phyloP scores from a whole-genome alignment of 345 rosid genomes.

The Moricandia moricandioides region DNA sequence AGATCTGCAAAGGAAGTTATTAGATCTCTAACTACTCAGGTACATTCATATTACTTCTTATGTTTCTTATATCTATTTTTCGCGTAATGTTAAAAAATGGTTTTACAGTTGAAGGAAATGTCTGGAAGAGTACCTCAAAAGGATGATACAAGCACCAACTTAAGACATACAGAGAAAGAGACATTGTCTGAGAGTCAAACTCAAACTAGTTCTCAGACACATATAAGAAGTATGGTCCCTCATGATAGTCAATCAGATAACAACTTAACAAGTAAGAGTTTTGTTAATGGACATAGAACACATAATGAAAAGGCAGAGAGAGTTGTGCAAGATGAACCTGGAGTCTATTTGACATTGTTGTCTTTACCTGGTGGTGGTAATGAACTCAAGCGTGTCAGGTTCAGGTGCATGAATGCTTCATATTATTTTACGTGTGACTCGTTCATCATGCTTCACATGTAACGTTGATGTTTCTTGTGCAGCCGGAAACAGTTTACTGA shows the following conservation, averaged over 20 bases:
- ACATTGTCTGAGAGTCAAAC: constrained; percentile 11
- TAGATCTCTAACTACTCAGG: constrained; percentile 77
- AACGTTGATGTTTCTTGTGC: constrained; percentile 15
- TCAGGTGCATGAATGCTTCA: constrained; percentile 53
- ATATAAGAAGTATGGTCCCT: constrained; percentile 37
- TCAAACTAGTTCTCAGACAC: constrained; percentile 33
- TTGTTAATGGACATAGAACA: constrained; percentile 45
- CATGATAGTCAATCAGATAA: constrained; percentile 40
- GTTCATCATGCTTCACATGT: background rate
- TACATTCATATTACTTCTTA: constrained; percentile 17
- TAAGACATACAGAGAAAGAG: constrained; percentile 34
- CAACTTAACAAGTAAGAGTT: constrained; percentile 36
- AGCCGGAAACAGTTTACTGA: constrained; percentile 75
- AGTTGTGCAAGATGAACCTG: constrained; percentile 76
- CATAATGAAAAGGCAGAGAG: constrained; percentile 51
- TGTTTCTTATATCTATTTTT: background rate
- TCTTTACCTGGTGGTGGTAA: constrained; percentile 60
- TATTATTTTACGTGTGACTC: background rate
- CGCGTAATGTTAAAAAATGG: background rate
- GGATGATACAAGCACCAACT: constrained; percentile 32
- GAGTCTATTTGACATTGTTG: constrained; percentile 66
- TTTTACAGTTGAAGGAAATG: constrained; percentile 67
- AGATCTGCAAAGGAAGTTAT: constrained; percentile 82
- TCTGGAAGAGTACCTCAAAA: constrained; percentile 48
- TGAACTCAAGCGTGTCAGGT: constrained; percentile 81